These are phyloP conservation scores for Penicillium crustosum DNA, from an alignment of 2,329 filamentous ascomycete species.

Conservation along the genomic window DNA sequence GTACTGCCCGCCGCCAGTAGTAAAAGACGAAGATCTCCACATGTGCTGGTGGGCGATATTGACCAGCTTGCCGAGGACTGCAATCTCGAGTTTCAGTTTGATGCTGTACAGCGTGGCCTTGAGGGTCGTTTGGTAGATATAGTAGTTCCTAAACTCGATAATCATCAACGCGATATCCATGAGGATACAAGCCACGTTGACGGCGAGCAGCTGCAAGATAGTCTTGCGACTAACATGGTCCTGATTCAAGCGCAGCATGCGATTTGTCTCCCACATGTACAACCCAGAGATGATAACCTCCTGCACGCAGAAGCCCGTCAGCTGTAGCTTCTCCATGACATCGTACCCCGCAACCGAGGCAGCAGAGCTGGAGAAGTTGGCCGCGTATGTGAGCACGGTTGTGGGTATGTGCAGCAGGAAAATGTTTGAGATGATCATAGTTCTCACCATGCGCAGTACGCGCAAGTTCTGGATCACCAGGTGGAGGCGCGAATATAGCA, in stretches of 20 bases:
- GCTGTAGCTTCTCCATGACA: slow-evolving; percentile 39
- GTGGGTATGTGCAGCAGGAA: slow-evolving; percentile 54
- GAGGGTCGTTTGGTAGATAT: slow-evolving; percentile 40
- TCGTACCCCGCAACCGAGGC: slow-evolving; percentile 25
- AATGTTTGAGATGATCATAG: slow-evolving; percentile 58
- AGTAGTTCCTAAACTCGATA: slow-evolving; percentile 42
- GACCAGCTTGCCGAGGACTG: slow-evolving; percentile 51
- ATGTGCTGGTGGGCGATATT: slow-evolving; percentile 31
- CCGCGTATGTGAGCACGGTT: slow-evolving; percentile 53
- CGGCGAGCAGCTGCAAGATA: slow-evolving; percentile 57
- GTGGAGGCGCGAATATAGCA: slow-evolving; percentile 61
- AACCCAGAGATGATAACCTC: slow-evolving; percentile 48
- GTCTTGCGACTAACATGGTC: slow-evolving; percentile 29
- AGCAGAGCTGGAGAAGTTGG: slow-evolving; percentile 22
- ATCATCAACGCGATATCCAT: slow-evolving; percentile 48
- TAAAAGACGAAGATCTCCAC: slow-evolving; percentile 18
- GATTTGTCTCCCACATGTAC: slow-evolving; percentile 54
- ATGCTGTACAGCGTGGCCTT: slow-evolving; percentile 38
- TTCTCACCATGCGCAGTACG: slow-evolving; percentile 50
- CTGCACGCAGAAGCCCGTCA: slow-evolving; percentile 44
- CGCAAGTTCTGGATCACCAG: slow-evolving; percentile 52
- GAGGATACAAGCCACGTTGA: slow-evolving; percentile 49
- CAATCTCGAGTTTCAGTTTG: slow-evolving; percentile 54
- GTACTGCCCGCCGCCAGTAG: slow-evolving; percentile 12
- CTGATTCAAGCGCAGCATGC: slow-evolving; percentile 30